Evolutionary conservation across 2,329 filamentous ascomycete species (phyloP).

Genomic region (Cucurbitaria berberidis): DNA sequence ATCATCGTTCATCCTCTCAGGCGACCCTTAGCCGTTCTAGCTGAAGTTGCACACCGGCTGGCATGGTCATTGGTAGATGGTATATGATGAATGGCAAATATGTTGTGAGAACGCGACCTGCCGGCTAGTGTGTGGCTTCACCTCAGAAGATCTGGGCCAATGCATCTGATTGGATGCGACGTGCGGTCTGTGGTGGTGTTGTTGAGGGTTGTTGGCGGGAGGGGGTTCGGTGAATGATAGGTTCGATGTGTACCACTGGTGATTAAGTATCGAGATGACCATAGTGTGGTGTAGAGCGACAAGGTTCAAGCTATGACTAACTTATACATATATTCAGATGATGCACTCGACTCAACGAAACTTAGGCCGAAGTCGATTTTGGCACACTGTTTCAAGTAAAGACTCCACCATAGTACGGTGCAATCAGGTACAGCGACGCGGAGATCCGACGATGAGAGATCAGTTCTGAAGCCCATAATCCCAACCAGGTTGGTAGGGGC

Average conservation of each 20-base stretch:
- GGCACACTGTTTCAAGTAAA: too few species aligned
- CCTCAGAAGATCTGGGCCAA: conserved; percentile 16
- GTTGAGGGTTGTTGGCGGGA: conserved; percentile 1
- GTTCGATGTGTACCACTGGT: background rate
- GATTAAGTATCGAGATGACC: background rate
- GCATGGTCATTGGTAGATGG: background rate
- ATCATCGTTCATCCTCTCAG: conserved; percentile 1
- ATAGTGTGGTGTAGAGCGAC: background rate
- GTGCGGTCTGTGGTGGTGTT: conserved; percentile 9
- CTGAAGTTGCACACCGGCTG: conserved; percentile 3
- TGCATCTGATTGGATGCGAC: conserved; percentile 7
- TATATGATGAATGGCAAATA: background rate
- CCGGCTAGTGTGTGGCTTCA: conserved; percentile 4
- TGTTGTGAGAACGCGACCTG: background rate
- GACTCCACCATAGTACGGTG: too few species aligned
- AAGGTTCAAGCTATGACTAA: too few species aligned
- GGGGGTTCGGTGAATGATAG: conserved; percentile 7
- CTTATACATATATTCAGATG: too few species aligned
- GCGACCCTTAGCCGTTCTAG: conserved; percentile 14
- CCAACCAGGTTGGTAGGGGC: too few species aligned
- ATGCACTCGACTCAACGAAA: too few species aligned
- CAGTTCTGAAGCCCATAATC: too few species aligned
- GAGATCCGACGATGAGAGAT: too few species aligned
- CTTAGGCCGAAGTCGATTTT: too few species aligned
- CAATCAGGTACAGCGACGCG: too few species aligned